Evolutionary conservation across 371 early-diverging fungal genomes (phyloP), one percentile per base, ranked within the genome.

Genomic region (Umbelopsis sp.): DNA sequence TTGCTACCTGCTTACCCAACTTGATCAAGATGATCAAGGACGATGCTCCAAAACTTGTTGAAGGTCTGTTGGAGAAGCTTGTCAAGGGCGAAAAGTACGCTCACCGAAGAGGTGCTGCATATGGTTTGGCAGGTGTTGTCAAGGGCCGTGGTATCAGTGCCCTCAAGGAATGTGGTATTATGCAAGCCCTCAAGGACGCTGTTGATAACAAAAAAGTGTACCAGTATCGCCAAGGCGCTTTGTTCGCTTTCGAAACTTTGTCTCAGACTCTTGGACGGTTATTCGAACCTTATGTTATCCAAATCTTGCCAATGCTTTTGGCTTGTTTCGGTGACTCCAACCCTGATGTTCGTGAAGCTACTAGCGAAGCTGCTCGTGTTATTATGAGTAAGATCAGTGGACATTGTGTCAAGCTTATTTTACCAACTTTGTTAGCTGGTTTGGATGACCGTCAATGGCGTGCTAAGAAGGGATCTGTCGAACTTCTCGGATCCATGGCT

Each of bases 201-300:
- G 86, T 94, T 70, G 94, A 93, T 52, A 92, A 93, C 74, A 87
- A 88, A 75, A 93, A 92, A 70, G 79, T 76, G 5, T 76, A 86
- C 57, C 87, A 91, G 72, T 80, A 85, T 67, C 88, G 96, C 37
- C 95, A 99, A 80, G 99, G 99, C 70, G 95, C 98, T 16, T 75
- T 98, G 70, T 91, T 99, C 81, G 96, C 94, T 0, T 93, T 94
- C 64, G 99, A 98, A 79, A 93, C 95, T 2, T 79, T 98, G 44
- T 91, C 96, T 0, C 86, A 83, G 63, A 85, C 89, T 10, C 76
- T 98, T 50, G 97, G 97, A 16, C 92, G 97, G 63, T 81, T 96
- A 71, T 99, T 98, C 76, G 99, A 99, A 74, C 99, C 99, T n/a
- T 97, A 97, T 72, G 91, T 97, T 48, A 93, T 96, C 68, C 95